These are phyloP conservation scores for Paraleonurus japonicus DNA, from an alignment of 257 asterid species.

Conservation along the genomic window DNA sequence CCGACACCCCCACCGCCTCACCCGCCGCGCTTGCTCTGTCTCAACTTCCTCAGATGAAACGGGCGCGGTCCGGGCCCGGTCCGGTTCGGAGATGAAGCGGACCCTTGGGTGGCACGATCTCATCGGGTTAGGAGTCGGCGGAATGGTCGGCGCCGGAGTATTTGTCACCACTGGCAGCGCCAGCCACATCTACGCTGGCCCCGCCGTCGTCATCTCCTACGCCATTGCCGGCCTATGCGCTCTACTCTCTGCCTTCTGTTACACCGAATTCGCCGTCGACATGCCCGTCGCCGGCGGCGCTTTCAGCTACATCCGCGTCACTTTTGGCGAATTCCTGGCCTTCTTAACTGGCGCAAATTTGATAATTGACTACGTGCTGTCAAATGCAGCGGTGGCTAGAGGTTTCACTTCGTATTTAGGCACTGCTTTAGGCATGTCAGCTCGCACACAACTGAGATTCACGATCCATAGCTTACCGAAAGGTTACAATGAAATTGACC, in stretches of 20 bases:
- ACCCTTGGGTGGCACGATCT: slow-evolving; percentile 83
- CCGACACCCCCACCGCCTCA: slow-evolving; percentile 70
- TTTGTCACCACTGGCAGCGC: slow-evolving; percentile 87
- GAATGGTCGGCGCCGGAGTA: slow-evolving; percentile 99
- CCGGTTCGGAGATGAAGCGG: slow-evolving; percentile 67
- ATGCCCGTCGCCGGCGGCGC: slow-evolving; percentile 99
- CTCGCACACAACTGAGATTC: slow-evolving; percentile 47
- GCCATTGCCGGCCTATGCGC: slow-evolving; percentile 99
- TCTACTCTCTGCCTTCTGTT: slow-evolving; percentile 94
- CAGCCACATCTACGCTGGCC: slow-evolving; percentile 60
- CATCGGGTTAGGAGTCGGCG: slow-evolving; percentile 82
- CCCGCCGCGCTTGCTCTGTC: slow-evolving; percentile 69
- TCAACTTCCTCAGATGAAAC: slow-evolving; percentile 67
- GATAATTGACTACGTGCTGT: slow-evolving; percentile 79
- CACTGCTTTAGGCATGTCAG: slow-evolving; percentile 69
- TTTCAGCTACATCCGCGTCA: slow-evolving; percentile 87
- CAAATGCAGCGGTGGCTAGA: slow-evolving; percentile 97
- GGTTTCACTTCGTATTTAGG: slow-evolving; percentile 79
- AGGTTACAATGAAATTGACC: slow-evolving; percentile 81
- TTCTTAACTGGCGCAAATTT: slow-evolving; percentile 87
- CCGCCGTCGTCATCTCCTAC: slow-evolving; percentile 80
- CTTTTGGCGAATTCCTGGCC: slow-evolving; percentile 88
- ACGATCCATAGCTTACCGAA: slow-evolving; percentile 52
- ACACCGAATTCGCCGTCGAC: slow-evolving; percentile 96
- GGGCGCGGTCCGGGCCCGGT: slow-evolving; percentile 46